Evolutionary conservation across 2,329 filamentous ascomycete genomes (phyloP).

Genomic region (Fusarium compactum): DNA sequence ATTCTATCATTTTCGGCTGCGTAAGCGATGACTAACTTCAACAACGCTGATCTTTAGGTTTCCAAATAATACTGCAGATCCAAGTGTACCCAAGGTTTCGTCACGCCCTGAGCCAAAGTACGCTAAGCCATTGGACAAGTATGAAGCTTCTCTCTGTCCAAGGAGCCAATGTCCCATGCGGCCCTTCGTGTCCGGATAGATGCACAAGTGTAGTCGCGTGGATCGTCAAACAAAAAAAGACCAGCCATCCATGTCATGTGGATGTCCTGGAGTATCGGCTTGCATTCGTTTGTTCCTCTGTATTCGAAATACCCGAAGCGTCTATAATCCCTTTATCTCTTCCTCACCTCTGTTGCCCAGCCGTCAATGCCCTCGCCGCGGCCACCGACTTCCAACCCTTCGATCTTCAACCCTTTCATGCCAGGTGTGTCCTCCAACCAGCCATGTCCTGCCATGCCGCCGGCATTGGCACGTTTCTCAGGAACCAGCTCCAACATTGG

Average conservation of each 20-base stretch:
- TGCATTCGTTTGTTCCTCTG: conserved; percentile 40
- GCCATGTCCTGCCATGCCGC: conserved; percentile 88
- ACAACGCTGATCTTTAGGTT: conserved; percentile 4
- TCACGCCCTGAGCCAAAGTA: conserved; percentile 10
- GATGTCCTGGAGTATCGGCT: conserved; percentile 29
- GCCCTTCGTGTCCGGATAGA: conserved; percentile 28
- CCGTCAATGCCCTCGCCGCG: conserved; percentile 93
- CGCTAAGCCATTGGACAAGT: conserved; percentile 6
- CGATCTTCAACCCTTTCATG: conserved; percentile 84
- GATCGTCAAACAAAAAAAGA: conserved; percentile 33
- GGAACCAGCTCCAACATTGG: conserved; percentile 94
- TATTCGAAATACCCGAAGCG: conserved; percentile 38
- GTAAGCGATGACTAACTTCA: not conserved
- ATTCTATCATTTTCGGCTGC: conserved; percentile 25
- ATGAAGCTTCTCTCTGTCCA: conserved; percentile 26
- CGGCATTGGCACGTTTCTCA: conserved; percentile 91
- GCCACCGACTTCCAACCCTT: conserved; percentile 80
- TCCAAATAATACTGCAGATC: not conserved
- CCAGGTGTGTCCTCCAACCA: conserved; percentile 89
- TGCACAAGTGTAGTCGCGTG: conserved; percentile 21
- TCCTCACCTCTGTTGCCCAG: conserved; percentile 91
- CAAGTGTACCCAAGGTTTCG: not conserved
- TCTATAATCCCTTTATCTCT: conserved; percentile 65
- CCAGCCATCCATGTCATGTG: conserved; percentile 23
- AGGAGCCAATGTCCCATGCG: conserved; percentile 23